Evolutionary conservation across 2,329 filamentous ascomycete genomes (phyloP), one percentile per base, ranked within the genome.

Genomic region (Xylariaceae sp.): DNA sequence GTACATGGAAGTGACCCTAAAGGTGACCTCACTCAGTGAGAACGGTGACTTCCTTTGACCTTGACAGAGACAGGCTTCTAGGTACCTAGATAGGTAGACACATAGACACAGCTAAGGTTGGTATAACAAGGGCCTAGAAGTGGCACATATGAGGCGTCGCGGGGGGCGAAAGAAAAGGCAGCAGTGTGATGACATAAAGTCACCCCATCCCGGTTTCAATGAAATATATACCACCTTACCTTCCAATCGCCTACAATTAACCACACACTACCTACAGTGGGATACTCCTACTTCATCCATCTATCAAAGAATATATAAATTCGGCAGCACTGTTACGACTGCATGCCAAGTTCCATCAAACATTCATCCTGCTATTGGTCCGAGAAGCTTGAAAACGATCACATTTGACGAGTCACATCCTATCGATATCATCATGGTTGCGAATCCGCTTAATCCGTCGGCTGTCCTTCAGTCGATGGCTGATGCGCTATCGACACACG

Each of bases 401-500:
- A 31, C 4, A 32, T 8, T 19, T 29, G 45, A 34, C 34, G 29
- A 48, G 32, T 50, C 42, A 47, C 30, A 48, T 45, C 19, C 43
- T 26, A 35, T 41, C 46, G 8, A 37, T 19, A 19, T 47, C 35
- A 41, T 42, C 30, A 68, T 65, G 63, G 42, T 55, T 46, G 59
- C 64, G 9, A 69, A 74, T 51, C 73, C 75, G 4, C 70, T 78
- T 47, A 71, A 69, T 56, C 67, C 73, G 39, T 70, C 73, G 57
- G 73, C 74, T 60, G 69, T 85, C 59, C 70, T 84, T 34, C 72
- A 74, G 63, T 71, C 72, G 62, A 85, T 86, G 81, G 77, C 79
- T 54, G 76, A 83, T 44, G 81, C 81, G 32, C 69, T 86, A 51
- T 80, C 83, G 7, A 79, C 76, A 2, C 80, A 83, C 61, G 61